Evolutionary conservation across 1,284 basidiomycete species (phyloP), one percentile per base, ranked within the genome.

Genomic region (Ceratobasidium sp.): DNA sequence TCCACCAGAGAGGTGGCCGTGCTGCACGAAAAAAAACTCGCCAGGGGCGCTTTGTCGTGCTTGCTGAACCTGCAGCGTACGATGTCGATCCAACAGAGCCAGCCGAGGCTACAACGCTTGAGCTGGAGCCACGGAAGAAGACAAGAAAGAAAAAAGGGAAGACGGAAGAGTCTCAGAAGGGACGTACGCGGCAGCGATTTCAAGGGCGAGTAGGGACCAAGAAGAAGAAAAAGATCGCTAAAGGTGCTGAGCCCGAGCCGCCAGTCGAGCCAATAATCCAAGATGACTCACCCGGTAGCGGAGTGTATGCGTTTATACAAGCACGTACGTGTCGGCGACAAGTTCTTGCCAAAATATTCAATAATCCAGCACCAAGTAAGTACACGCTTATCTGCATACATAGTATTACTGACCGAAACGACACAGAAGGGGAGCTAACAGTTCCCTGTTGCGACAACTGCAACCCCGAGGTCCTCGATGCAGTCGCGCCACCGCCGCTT

Each of bases 11-110:
- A 10, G 69, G 49, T 20, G 69, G 69, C 13, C 55, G 69, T 20
- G 69, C 55, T 20, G 69, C 33, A 13, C 69, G 55, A 6, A 71
- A 60, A 10, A 71, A 71, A 42, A 55, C 55, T 28, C 39, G 18
- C 33, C 10, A 1, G 23, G 69, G 69, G 20, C 51, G 39, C 20
- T 18, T 51, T 2, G 69, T 71, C n/a, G 28, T 71, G 6, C 39
- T 71, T 18, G 69, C 55, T 39, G 69, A 71, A 33, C 69, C 69
- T 42, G 53, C 51, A 20, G 53, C 69, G 28, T 71, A 71, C 46
- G 23, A 56, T 10, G 53, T 71, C 28, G 53, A 71, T 44, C 69
- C 69, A 39, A 71, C 69, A 3, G 67, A 69, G 20, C 63, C 63
- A 23, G 63, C 63, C 23, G 42, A 42, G n/a, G 40, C 23, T n/a